Percentiles rank a stretch among this genome's conserved stretches.
phyloP scores from a whole-genome alignment of 495 filamentous ascomycete genomes.

The Penicillium egyptiacum region DNA sequence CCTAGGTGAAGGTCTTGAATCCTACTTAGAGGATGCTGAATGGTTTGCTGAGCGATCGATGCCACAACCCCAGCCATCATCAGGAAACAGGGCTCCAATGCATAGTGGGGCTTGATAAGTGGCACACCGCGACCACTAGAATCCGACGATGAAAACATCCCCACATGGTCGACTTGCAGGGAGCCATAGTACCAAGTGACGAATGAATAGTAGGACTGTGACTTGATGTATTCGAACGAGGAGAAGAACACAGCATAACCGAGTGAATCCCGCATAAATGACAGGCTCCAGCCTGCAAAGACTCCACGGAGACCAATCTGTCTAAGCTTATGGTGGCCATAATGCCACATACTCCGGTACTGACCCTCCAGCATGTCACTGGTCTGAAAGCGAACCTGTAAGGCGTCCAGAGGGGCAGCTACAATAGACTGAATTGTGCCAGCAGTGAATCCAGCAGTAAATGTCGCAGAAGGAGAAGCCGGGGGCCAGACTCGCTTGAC shows the following conservation, averaged over 20 bases:
- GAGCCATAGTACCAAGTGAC: conserved; percentile 75
- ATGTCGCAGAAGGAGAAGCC: conserved; percentile 62
- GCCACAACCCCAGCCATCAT: conserved; percentile 75
- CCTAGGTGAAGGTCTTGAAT: conserved; percentile 79
- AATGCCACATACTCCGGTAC: conserved; percentile 81
- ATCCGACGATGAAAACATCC: conserved; percentile 19
- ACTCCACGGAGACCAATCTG: conserved; percentile 80
- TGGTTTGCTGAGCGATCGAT: conserved; percentile 69
- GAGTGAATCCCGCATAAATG: conserved; percentile 76
- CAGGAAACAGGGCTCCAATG: conserved; percentile 79
- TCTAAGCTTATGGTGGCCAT: conserved; percentile 66
- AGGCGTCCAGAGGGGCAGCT: conserved; percentile 84
- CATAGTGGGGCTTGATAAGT: conserved; percentile 79
- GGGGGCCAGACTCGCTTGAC: conserved; percentile 75
- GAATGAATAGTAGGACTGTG: conserved; percentile 80
- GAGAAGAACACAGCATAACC: conserved; percentile 84
- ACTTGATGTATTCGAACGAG: conserved; percentile 83
- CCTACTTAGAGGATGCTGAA: conserved; percentile 75
- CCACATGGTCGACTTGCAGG: conserved; percentile 36
- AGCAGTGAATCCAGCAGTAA: conserved; percentile 73
- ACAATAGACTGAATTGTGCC: conserved; percentile 76
- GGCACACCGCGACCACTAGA: conserved; percentile 38
- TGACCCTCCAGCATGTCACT: conserved; percentile 64
- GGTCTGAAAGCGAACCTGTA: conserved; percentile 76
- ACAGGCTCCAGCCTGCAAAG: conserved; percentile 78